Base-by-base conservation (phyloP, 352 stramenopile species). In the Pythium phragmiticola region DNA sequence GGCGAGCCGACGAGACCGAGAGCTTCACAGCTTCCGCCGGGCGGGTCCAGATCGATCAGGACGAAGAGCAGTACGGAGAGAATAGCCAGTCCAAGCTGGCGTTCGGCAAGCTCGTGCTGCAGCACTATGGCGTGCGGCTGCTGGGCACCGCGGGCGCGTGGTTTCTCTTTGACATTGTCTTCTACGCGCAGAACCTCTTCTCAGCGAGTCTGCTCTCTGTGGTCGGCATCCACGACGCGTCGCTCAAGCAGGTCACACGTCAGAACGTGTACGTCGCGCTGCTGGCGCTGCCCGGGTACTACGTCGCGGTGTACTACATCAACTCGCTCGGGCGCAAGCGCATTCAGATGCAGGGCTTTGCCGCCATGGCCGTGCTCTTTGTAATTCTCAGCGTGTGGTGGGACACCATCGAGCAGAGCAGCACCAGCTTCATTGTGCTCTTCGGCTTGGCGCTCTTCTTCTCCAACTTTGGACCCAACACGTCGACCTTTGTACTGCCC, bases 401-500 rank as follows among this genome's bases (percentile, higher is more conserved):
- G 73, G 65, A 75, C 14, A 23, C 61, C 33, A 59, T 84, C 42
- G 60, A 73, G 54, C 41, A 51, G 3, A 48, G 42, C 54, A 49
- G 37, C 26, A 41, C 42, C n/a, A 19, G 17, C 3, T 88, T 88
- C 65, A 68, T 88, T 45, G 45, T 83, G 21, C 66, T 88, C 6
- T 87, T 82, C 53, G 72, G 77, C 0, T 60, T 87, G 1, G 69
- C 75, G 28, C 74, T 88, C n/a, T 84, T 84, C 80, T 81, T 43
- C 78, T 60, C 54, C 19, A 60, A 60, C 26, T 60, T 60, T 51
- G 54, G 54, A 12, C 54, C 54, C 39, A 60, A 86, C 57, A 84
- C 54, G 42, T 89, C 89, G 61, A 95, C 83, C 9, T 60, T 60
- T 21, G 82, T 97, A 17, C 82, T 97, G 73, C 89, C 90, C 0